A percentile compares a stretch with the other conserved stretches of the same genome.
phyloP scores from a whole-genome alignment of 768 basidiomycete genomes.

The Suillus subluteus region DNA sequence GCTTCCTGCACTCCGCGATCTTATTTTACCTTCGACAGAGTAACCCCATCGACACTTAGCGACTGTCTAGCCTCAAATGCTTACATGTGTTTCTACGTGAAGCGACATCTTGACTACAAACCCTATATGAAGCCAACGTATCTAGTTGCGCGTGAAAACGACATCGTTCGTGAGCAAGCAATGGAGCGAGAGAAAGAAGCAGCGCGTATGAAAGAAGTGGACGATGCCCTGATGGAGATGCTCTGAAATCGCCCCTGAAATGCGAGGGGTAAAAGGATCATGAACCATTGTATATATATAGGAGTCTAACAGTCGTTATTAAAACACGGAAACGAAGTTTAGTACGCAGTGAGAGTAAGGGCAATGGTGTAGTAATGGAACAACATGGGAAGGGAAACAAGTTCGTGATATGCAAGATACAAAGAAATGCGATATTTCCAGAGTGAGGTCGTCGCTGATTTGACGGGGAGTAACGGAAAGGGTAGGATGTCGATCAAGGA shows the following conservation, averaged over 20 bases:
- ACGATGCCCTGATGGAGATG: constrained; percentile 63
- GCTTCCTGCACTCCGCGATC: constrained; percentile 11
- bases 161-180: constrained; percentile 64
- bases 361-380: neutral
- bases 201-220: constrained; percentile 60
- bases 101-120: constrained; percentile 85
- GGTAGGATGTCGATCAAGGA: constrained; percentile 40
- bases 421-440: constrained; percentile 8
- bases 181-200: constrained; percentile 55
- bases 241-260: constrained; percentile 22
- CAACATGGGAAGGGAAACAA: constrained; percentile 10
- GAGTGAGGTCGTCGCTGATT: neutral
- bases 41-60: constrained; percentile 69
- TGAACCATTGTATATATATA: constrained; percentile 4
- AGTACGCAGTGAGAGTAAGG: constrained; percentile 10
- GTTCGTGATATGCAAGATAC: constrained; percentile 15
- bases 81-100: constrained; percentile 97
- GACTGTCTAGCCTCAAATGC: constrained; percentile 73
- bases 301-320: constrained; percentile 6
- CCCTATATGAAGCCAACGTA: constrained; percentile 71
- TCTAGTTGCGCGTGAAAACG: constrained; percentile 64
- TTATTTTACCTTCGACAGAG: constrained; percentile 44
- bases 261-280: constrained; percentile 11
- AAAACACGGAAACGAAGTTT: constrained; percentile 8
- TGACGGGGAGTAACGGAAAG: neutral